These are phyloP conservation scores for Cyclotella distinguenda DNA, from an alignment of 108 stramenopile species.

Conservation along the genomic window DNA sequence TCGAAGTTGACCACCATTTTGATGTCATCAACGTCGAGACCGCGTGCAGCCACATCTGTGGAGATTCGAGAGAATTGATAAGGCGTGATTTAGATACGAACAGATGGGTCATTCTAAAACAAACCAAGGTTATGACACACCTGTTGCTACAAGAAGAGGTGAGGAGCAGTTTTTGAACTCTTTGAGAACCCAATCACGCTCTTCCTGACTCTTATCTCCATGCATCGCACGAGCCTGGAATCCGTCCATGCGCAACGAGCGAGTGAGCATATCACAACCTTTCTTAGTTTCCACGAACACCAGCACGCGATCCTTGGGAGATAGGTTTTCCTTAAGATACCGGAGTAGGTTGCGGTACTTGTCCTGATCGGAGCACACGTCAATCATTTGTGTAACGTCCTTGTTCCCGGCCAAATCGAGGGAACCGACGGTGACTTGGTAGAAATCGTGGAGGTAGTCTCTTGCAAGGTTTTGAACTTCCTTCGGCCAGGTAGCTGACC, in stretches of 20 bases:
- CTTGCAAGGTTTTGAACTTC: constrained; percentile 92
- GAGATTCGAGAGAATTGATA: neutral
- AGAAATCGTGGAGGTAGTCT: constrained; percentile 91
- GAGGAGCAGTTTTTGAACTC: constrained; percentile 91
- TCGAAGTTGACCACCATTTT: constrained; percentile 94
- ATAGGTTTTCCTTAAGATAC: constrained; percentile 78
- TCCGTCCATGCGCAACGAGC: constrained; percentile 86
- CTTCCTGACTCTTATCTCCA: constrained; percentile 97
- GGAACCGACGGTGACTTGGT: constrained; percentile 98
- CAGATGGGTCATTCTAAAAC: neutral
- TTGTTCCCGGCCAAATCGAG: constrained; percentile 97
- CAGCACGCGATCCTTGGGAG: constrained; percentile 83
- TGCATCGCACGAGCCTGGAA: constrained; percentile 94
- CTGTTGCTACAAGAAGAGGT: constrained; percentile 90
- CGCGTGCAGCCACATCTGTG: constrained; percentile 98
- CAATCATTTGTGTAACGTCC: constrained; percentile 94
- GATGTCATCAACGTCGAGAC: constrained; percentile 96
- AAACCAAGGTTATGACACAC: constrained; percentile 8
- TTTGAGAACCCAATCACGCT: constrained; percentile 95
- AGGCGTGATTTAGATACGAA: neutral
- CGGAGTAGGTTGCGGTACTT: constrained; percentile 86
- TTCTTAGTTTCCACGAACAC: constrained; percentile 98
- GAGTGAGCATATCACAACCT: constrained; percentile 94
- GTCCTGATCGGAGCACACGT: constrained; percentile 89
- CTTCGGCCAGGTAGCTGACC: constrained; percentile 98